Conservation (phyloP, 1,284 basidiomycete species). For the Rhodotorula sp. region DNA sequence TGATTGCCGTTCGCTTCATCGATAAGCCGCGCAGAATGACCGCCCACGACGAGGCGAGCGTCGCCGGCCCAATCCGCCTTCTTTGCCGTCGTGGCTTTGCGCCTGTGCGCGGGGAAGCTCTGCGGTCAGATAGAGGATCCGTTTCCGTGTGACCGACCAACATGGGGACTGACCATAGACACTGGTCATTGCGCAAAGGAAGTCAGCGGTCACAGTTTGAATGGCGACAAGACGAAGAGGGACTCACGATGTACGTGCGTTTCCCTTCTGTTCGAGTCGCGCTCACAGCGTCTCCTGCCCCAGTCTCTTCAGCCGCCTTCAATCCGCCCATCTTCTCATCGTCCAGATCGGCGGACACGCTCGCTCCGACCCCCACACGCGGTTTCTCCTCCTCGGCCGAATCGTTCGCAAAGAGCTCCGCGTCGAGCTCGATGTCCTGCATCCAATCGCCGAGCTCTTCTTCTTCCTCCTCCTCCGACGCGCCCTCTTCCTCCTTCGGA, state of each 20-base stretch:
- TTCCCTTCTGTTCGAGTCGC: not conserved
- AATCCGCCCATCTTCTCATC: too few species aligned
- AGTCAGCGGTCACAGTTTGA: not conserved
- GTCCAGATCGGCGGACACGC: not conserved
- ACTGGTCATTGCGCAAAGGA: not conserved
- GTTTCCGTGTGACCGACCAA: too few species aligned
- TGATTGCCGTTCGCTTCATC: not conserved
- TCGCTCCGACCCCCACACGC: not conserved
- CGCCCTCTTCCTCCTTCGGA: not conserved
- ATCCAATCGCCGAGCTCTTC: not conserved
- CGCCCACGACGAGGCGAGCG: not conserved
- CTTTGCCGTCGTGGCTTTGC: not conserved
- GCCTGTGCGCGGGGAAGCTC: not conserved
- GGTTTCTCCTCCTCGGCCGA: not conserved
- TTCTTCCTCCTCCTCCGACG: not conserved
- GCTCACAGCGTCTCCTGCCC: too few species aligned
- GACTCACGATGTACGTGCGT: not conserved
- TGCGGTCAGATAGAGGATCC: not conserved
- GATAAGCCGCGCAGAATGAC: not conserved
- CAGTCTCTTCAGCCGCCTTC: too few species aligned
- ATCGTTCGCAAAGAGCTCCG: not conserved
- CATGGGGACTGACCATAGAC: not conserved
- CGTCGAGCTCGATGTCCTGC: constrained; percentile 6
- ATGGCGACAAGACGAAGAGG: not conserved
- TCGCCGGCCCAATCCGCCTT: not conserved